Conservation (phyloP, 2,329 filamentous ascomycete genomes). For the Waltergamsia citrina region DNA sequence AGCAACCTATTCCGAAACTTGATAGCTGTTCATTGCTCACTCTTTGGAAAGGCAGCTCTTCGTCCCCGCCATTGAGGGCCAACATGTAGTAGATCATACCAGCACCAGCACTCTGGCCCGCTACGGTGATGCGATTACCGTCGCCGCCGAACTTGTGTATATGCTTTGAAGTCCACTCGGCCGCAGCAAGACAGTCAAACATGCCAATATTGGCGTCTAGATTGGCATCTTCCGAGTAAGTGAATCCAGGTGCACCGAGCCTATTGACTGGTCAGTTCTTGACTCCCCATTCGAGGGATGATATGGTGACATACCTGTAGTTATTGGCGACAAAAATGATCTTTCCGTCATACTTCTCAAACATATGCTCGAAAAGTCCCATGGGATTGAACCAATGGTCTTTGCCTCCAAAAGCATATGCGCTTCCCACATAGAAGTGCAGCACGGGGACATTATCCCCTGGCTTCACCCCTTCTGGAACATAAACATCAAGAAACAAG, state of each 20-base stretch:
- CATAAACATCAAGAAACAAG: conserved; percentile 12
- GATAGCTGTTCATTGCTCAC: too few species aligned
- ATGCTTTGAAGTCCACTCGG: conserved; percentile 21
- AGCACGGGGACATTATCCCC: conserved; percentile 11
- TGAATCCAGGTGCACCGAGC: conserved; percentile 9
- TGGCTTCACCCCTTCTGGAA: conserved; percentile 9
- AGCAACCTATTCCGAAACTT: too few species aligned
- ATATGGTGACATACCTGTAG: too few species aligned
- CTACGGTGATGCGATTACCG: conserved; percentile 17
- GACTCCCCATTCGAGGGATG: too few species aligned
- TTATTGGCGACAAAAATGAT: conserved; percentile 12
- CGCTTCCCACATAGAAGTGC: conserved; percentile 10
- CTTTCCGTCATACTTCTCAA: conserved; percentile 4
- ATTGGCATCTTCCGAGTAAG: conserved; percentile 7
- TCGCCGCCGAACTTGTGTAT: conserved; percentile 18
- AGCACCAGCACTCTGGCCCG: conserved; percentile 21
- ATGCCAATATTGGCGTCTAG: conserved; percentile 15
- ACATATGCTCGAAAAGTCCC: conserved; percentile 10
- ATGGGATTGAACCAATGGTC: conserved; percentile 8
- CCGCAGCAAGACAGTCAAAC: conserved; percentile 17
- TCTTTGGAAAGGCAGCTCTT: conserved; percentile 28
- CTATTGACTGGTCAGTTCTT: conserved; percentile 2
- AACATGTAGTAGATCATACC: conserved; percentile 46
- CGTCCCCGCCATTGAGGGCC: conserved; percentile 27
- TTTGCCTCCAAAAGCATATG: conserved; percentile 12